Base-by-base conservation (phyloP, 2,329 filamentous ascomycete genomes). In the Fusarium xyrophilum region DNA sequence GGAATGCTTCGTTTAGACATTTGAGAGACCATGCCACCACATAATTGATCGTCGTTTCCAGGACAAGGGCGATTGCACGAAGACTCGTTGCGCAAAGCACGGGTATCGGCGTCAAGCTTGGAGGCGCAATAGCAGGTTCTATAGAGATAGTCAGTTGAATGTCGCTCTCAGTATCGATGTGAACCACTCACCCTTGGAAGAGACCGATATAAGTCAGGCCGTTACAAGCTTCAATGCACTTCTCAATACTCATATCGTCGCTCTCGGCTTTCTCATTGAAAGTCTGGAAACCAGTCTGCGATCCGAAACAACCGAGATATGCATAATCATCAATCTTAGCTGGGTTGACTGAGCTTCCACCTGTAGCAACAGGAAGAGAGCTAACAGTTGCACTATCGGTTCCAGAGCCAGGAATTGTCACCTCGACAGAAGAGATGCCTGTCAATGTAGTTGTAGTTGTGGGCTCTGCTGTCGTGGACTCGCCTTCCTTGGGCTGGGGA, bases 111-210 rank as follows among this genome's bases (percentile, higher is more conserved):
- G 38, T 81, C 80, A 21, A 85, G 75, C 3, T 54, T 60, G 15
- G 79, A 74, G 35, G 82, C 82, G 59, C 84, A 86, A 74, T 82
- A 84, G 70, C 83, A 85, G 25, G 74, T 74, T 14, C 75, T 80
- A 30, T 15, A 12, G n/a, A 11, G 10, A 6, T 23, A 27, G 33
- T 68, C n/a, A 66, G 54, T 48, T 28, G 17, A 38, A 19, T 33
- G 25, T 43, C 2, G 21, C 2, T 19, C 15, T 19, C 27, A 7
- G 6, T 14, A 10, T 32, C 15, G 11, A 38, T 14, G 11, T 4
- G 13, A 32, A 5, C 33, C 19, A 59, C 68, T 61, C 46, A 69
- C 72, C 56, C 44, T 60, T 77, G 74, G 27, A 76, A 80, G 40
- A 83, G 65, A 52, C 80, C 83, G 5, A 79, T 78, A 57, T 81